Evolutionary conservation across 306 rosid species (phyloP), one percentile per base, ranked within the genome.

Genomic region (Cucurbita maxima): DNA sequence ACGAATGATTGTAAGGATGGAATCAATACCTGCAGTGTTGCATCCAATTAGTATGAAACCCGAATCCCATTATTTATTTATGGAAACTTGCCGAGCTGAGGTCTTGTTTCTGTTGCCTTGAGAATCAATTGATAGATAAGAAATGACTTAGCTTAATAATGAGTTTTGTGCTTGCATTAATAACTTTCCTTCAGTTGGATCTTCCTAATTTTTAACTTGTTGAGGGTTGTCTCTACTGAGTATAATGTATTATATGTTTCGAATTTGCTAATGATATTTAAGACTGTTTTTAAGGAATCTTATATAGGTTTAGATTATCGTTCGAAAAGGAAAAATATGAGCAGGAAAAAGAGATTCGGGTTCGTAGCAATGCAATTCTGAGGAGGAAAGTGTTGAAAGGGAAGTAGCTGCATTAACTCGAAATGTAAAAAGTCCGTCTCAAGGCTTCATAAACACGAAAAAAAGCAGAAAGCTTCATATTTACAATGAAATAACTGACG

Each of bases 1-100:
- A 91, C 97, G 6, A 89, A 82, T 54, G 97, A 95, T 76, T 95
- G 99, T 88, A 91, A 95, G 89, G 96, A 95, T 45, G 99, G 99
- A 7, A 78, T 89, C 76, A 95, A 88, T 80, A 91, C 91, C 48
- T 95, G 97, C 84, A 89, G 52, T 59, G 68, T 83, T 75, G 83
- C 90, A 7, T 81, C 87, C 75, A 89, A 86, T 80, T 94, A 79
- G 82, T 67, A 64, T 67, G 3, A 45, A 66, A 44, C 13, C 61
- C 61, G n/a, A 20, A 66, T 19, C 3, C 10, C 9, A 13, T 30
- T 76, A 81, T 68, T 79, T 30, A 30, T 75, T 36, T 75, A 79
- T 78, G 60, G 80, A 64, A 62, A 76, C 70, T 75, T 73, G 74
- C 81, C 0, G 12, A 45, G 81, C 77, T 64, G 74, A 79, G 84